phyloP scores from a whole-genome alignment of 75 land plant species.

The Cryptomeria japonica region DNA sequence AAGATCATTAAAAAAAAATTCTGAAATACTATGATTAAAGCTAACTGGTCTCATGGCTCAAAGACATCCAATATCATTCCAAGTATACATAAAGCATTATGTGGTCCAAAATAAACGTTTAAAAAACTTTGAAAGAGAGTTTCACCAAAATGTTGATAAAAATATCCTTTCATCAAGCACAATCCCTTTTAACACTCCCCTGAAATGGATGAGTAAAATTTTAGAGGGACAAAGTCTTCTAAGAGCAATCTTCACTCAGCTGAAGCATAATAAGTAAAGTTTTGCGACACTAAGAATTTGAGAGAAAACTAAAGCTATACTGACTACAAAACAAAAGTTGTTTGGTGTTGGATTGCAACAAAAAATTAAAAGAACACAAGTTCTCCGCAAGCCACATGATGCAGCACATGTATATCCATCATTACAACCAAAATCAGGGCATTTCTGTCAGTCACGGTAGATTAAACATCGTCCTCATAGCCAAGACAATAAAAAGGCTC shows the following conservation, averaged over 20 bases:
- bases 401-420: not conserved
- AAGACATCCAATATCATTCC: not conserved
- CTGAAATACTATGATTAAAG: not conserved
- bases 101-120: too few species aligned
- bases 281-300: not conserved
- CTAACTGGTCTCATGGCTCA: not conserved
- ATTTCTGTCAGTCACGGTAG: not conserved
- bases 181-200: not conserved
- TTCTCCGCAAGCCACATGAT: not conserved
- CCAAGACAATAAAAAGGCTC: not conserved
- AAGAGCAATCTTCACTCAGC: too few species aligned
- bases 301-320: not conserved
- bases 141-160: too few species aligned
- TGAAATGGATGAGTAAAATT: not conserved
- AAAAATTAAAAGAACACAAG: not conserved
- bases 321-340: not conserved
- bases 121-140: too few species aligned
- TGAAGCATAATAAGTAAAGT: too few species aligned
- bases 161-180: too few species aligned
- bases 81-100: not conserved
- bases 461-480: not conserved
- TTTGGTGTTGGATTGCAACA: not conserved
- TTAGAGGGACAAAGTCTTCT: too few species aligned
- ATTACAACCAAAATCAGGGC: not conserved
- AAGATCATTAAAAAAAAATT: not conserved